These are phyloP conservation scores for Peronospora farinosa DNA, from an alignment of 352 stramenopile species.

Conservation along the genomic window DNA sequence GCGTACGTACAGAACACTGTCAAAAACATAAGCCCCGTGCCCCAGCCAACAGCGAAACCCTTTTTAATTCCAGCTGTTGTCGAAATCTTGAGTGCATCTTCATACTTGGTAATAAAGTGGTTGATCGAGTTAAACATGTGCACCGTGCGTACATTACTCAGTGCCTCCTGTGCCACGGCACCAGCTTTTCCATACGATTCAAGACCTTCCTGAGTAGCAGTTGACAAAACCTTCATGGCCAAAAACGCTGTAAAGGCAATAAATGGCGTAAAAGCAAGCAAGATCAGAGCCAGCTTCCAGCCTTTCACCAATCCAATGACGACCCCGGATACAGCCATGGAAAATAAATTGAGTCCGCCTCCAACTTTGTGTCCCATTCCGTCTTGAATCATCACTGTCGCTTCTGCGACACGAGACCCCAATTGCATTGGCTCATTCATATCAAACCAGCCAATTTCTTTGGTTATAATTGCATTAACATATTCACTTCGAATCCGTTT, in stretches of 20 bases:
- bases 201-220: constrained; percentile 40
- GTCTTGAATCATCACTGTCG: constrained; percentile 50
- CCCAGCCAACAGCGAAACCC: constrained; percentile 44
- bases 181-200: constrained; percentile 63
- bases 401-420: constrained; percentile 41
- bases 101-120: constrained; percentile 58
- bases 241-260: constrained; percentile 48
- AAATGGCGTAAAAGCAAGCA: constrained; percentile 60
- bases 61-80: constrained; percentile 45
- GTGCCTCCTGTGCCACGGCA: constrained; percentile 60
- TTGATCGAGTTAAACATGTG: constrained; percentile 71
- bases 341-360: constrained; percentile 47
- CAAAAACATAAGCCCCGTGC: constrained; percentile 62
- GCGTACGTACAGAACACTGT: constrained; percentile 68
- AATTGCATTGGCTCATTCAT: constrained; percentile 60
- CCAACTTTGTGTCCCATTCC: constrained; percentile 61
- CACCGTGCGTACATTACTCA: constrained; percentile 70
- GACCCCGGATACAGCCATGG: constrained; percentile 59
- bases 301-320: constrained; percentile 55
- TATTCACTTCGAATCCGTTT: constrained; percentile 55
- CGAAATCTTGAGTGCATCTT: constrained; percentile 36
- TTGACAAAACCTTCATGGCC: constrained; percentile 44
- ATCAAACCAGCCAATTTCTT: constrained; percentile 70
- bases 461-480: constrained; percentile 45
- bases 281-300: constrained; percentile 60